Percentiles rank a stretch among this genome's conserved stretches.
Conservation (phyloP, 192 early-diverging fungal species). For the Fimicolochytrium jonesii region DNA sequence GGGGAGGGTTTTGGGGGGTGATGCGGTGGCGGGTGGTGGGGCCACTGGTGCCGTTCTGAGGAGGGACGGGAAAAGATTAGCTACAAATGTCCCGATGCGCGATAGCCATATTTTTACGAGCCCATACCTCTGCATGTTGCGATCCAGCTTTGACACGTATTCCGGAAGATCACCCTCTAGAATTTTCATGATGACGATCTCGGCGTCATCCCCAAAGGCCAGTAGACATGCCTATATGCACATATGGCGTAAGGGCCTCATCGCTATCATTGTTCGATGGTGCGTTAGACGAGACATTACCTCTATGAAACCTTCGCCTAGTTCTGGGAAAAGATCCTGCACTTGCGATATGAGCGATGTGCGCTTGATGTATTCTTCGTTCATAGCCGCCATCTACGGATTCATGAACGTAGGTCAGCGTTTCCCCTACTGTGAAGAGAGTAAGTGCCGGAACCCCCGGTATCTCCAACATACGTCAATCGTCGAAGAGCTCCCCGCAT, state of each 20-base stretch:
- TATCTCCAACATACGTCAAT: too few species aligned
- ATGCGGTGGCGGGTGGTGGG: neutral
- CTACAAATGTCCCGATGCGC: too few species aligned
- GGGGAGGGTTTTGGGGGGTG: neutral
- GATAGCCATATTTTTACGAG: neutral
- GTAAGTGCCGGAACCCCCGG: too few species aligned
- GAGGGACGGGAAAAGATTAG: too few species aligned
- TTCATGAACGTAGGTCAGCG: too few species aligned
- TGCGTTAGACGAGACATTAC: conserved; percentile 9
- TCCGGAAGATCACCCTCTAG: conserved; percentile 74
- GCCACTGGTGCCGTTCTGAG: neutral
- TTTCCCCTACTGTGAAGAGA: too few species aligned
- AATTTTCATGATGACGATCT: conserved; percentile 72
- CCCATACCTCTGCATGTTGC: conserved; percentile 40
- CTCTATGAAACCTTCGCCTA: conserved; percentile 88
- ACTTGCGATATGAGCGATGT: conserved; percentile 72
- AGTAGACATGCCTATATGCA: conserved; percentile 58
- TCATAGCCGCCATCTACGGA: neutral
- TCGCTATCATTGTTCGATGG: too few species aligned
- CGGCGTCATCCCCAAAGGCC: conserved; percentile 59
- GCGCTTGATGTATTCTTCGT: conserved; percentile 50
- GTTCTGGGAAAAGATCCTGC: conserved; percentile 81
- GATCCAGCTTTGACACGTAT: conserved; percentile 62
- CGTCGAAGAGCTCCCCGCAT: too few species aligned
- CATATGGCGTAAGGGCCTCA: neutral